A percentile compares a stretch with the other conserved stretches of the same genome.
Conservation (phyloP, 2,329 filamentous ascomycete genomes). For the Aspergillus quadricinctus region DNA sequence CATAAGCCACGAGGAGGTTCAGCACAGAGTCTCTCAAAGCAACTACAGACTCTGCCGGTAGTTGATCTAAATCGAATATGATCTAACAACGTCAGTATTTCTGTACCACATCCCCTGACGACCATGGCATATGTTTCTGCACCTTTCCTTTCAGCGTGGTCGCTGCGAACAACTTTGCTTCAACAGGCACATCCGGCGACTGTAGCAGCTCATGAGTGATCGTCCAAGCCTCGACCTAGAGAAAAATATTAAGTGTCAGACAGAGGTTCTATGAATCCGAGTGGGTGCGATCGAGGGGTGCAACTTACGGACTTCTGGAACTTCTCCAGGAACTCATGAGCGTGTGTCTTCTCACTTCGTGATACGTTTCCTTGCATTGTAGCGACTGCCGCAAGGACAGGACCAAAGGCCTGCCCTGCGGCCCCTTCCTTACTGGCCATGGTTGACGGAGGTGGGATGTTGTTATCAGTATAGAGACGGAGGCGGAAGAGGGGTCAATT, state of each 20-base stretch:
- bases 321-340: constrained; percentile 83
- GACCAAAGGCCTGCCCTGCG: constrained; percentile 67
- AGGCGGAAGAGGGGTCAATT: constrained; percentile 21
- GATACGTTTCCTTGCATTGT: constrained; percentile 85
- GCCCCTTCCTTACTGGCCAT: constrained; percentile 66
- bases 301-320: constrained; percentile 94
- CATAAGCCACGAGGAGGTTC: constrained; percentile 73
- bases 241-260: constrained; percentile 18
- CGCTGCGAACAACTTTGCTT: constrained; percentile 90
- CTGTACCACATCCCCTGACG: not conserved
- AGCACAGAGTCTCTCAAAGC: constrained; percentile 81
- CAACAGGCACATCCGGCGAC: constrained; percentile 67
- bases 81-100: constrained; percentile 59
- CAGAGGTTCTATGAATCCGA: constrained; percentile 4
- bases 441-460: constrained; percentile 27
- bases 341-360: constrained; percentile 78
- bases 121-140: constrained; percentile 23
- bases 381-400: constrained; percentile 80
- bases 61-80: constrained; percentile 89
- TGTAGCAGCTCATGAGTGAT: constrained; percentile 83
- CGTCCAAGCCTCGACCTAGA: constrained; percentile 82
- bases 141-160: constrained; percentile 99
- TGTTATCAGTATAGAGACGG: constrained; percentile 14
- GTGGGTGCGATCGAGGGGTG: constrained; percentile 12
- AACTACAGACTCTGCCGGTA: constrained; percentile 69